Evolutionary conservation across 2,329 filamentous ascomycete genomes (phyloP), one percentile per base, ranked within the genome.

Genomic region (Hypoxylon sp.): DNA sequence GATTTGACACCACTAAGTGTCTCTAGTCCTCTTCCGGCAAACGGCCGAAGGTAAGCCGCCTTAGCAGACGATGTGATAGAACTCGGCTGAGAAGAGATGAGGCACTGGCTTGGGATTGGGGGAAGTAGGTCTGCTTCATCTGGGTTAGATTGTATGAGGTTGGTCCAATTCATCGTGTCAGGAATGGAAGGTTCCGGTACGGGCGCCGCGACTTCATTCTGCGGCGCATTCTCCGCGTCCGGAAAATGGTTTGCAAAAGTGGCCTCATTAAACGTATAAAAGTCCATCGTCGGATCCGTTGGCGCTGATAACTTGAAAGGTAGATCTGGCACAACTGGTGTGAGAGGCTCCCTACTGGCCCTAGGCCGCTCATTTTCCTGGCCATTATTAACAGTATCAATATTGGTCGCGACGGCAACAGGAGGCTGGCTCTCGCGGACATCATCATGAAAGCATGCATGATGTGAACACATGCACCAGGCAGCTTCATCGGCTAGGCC

Each of bases 391-490:
- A 71, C 17, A 50, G 42, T 35, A 37, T 73, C 66, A 48, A 42
- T 61, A 22, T 77, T 72, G 59, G 77, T 69, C 42, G 77, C 68
- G 49, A 76, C 40, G 22, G 72, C 59, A 20, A 71, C 58, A 56
- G 74, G 53, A 70, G 71, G 44, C 66, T 80, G 78, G 55, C 69
- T 64, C 51, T 77, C 68, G 62, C 77, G 78, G 30, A 74, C 78
- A 72, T 88, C 82, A 76, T 89, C 87, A 68, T 90, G 88, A 68
- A 83, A 90, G 76, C 88, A 90, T 59, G 88, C 88, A 77, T 90
- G 88, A 72, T 90, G 88, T 58, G 85, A 85, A 74, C 88, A 90
- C 87, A 89, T 89, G 79, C 88, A 90, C 82, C 84, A 88, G 66
- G 81, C 80, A 30, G 81, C 74, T 73, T 88, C 83, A 59, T 84